Evolutionary conservation across 1,284 basidiomycete genomes (phyloP), one percentile per base, ranked within the genome.

Genomic region (Neotropicomus parvogracilis): DNA sequence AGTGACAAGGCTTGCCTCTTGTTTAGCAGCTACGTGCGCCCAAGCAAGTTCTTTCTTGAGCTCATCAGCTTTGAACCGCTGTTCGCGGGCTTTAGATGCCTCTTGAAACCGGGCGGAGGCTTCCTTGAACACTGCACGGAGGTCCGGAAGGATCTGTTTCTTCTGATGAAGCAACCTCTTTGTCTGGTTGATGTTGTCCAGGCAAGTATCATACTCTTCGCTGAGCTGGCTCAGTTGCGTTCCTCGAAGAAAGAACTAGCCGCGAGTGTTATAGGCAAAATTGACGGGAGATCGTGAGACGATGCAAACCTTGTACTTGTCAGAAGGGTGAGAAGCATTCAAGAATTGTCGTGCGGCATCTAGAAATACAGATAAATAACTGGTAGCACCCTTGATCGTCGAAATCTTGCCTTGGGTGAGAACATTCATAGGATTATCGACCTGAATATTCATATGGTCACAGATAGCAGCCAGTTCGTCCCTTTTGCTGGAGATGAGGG

Each of bases 371-470:
- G 9, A 44, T 52, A 40, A 47, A 42, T 32, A 19, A 14, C n/a
- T 1, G 6, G 29, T n/a, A 37, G 42, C 13, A 20, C 5, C 27
- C 16, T 3, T 17, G 7, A 16, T 27, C 17, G 20, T 44, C 10
- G 16, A 28, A 36, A 27, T 53, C 60, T 38, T 65, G 78, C 91
- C 91, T 75, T 97, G 94, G 2, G 91, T 95, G 28, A 95, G 75
- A 33, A 99, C 85, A 54, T 94, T 97, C 78, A 98, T 84, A 0
- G 95, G 95, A 60, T 97, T 97, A 65, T 99, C 97, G 51, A 98
- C 90, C 62, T 94, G 91, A 52, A 99, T 93, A 62, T 92, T 91
- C 83, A 95, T 95, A 59, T 94, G 88, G 62, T 97, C 91, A 58
- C 86, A 85, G 42, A 98, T 95, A 3, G 85, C 80, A 33, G 89